Conservation (phyloP, 2,329 filamentous ascomycete genomes). For the Xenoacremonium recifei region DNA sequence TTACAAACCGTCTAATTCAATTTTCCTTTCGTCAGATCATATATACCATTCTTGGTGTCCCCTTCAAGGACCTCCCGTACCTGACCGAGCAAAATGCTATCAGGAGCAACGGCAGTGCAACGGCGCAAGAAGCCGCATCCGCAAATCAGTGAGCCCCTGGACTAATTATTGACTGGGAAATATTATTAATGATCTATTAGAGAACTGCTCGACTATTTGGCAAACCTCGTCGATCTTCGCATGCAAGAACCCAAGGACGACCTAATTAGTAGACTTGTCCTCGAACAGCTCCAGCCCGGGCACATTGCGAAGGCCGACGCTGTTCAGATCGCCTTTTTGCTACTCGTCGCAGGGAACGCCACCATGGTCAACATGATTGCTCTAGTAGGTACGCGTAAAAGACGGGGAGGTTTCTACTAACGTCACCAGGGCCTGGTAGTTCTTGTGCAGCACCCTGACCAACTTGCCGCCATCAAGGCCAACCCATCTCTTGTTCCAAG, state of each 20-base stretch:
- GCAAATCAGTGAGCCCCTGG: constrained; percentile 38
- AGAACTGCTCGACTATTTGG: constrained; percentile 45
- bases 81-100: constrained; percentile 46
- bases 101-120: constrained; percentile 45
- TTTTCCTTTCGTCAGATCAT: constrained; percentile 36
- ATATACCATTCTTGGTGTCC: constrained; percentile 48
- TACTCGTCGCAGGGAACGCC: constrained; percentile 51
- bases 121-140: constrained; percentile 42
- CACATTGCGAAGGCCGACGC: constrained; percentile 39
- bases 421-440: constrained; percentile 39
- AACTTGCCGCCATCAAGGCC: constrained; percentile 39
- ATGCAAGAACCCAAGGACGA: constrained; percentile 40
- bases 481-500: constrained; percentile 34
- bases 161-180: neutral
- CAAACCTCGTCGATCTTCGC: constrained; percentile 39
- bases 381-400: constrained; percentile 28
- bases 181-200: constrained; percentile 21
- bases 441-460: constrained; percentile 41
- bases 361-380: constrained; percentile 53
- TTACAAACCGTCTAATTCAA: too few species aligned
- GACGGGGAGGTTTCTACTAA: neutral
- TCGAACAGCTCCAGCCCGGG: constrained; percentile 39
- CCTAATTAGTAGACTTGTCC: constrained; percentile 43
- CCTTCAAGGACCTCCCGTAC: constrained; percentile 44
- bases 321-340: constrained; percentile 47